These are phyloP conservation scores for Cutaneotrichosporon sp. DNA, from an alignment of 1,284 basidiomycete genomes.

Conservation along the genomic window DNA sequence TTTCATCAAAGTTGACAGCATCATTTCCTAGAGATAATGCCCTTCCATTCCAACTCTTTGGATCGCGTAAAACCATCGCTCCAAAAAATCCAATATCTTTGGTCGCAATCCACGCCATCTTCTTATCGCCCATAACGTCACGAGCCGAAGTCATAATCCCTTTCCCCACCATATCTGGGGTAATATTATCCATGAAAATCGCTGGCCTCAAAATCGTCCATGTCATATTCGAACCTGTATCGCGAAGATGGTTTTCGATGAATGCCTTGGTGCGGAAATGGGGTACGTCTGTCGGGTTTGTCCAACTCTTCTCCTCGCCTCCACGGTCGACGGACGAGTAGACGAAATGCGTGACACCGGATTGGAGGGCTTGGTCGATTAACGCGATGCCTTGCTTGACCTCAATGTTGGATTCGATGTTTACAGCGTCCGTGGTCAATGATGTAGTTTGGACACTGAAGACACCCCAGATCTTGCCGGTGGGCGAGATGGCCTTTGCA, in stretches of 20 bases:
- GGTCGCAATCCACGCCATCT: conserved; percentile 28
- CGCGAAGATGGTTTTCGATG: conserved; percentile 23
- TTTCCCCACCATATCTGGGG: conserved; percentile 23
- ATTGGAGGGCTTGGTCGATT: conserved; percentile 50
- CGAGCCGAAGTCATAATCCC: conserved; percentile 25
- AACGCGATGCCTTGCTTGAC: conserved; percentile 33
- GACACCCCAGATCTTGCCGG: conserved; percentile 31
- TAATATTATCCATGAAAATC: conserved; percentile 26
- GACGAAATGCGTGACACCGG: conserved; percentile 54
- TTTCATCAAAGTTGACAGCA: conserved; percentile 25
- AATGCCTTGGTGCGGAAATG: conserved; percentile 26
- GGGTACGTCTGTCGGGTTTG: conserved; percentile 20
- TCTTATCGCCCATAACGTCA: conserved; percentile 26
- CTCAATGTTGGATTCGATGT: conserved; percentile 14
- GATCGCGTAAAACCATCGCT: conserved; percentile 25
- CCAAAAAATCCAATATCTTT: conserved; percentile 33
- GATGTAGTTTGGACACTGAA: conserved; percentile 29
- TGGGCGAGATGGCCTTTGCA: conserved; percentile 12
- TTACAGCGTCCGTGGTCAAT: background rate
- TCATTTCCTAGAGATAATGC: conserved; percentile 33
- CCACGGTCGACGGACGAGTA: conserved; percentile 47
- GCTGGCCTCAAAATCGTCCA: conserved; percentile 24
- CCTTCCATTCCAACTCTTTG: conserved; percentile 14
- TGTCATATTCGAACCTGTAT: conserved; percentile 2
- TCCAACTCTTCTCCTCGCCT: conserved; percentile 24